phyloP scores from a whole-genome alignment of 23 red algal species.

The Porphyridium purpureum region DNA sequence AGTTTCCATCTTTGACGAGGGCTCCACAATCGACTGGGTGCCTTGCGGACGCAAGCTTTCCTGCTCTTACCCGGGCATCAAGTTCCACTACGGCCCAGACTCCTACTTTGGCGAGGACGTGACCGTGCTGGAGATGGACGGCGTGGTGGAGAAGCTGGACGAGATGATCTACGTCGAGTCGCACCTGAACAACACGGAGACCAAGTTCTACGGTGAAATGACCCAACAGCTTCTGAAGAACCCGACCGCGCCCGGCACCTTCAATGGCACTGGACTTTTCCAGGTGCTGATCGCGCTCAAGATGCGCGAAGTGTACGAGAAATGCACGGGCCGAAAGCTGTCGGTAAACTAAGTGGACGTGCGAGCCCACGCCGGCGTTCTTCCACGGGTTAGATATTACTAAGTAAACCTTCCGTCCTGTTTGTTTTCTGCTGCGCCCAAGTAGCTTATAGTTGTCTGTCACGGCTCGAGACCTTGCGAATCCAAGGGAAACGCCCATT shows the following conservation, averaged over 20 bases:
- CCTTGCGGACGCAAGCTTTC: slow-evolving; percentile 80
- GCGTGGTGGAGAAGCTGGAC: slow-evolving; percentile 91
- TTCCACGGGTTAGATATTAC: too few relatives aligned
- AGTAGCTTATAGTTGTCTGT: too few relatives aligned
- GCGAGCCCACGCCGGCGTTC: too few relatives aligned
- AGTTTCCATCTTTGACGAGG: slow-evolving; percentile 86
- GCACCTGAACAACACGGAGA: slow-evolving; percentile 69
- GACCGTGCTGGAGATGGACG: slow-evolving; percentile 81
- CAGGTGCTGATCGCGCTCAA: slow-evolving; percentile 89
- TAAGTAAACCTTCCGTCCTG: too few relatives aligned
- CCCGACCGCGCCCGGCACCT: slow-evolving; percentile 73
- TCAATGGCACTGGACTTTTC: slow-evolving; percentile 88
- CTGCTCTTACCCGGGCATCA: slow-evolving; percentile 92
- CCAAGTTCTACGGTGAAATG: slow-evolving; percentile 98
- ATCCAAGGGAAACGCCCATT: too few relatives aligned
- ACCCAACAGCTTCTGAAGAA: slow-evolving; percentile 77
- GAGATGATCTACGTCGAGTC: slow-evolving; percentile 98
- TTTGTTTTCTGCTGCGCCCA: too few relatives aligned
- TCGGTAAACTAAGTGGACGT: too few relatives aligned
- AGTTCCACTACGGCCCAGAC: slow-evolving; percentile 97
- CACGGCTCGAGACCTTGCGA: too few relatives aligned
- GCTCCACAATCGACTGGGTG: slow-evolving; percentile 96
- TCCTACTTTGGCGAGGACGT: slow-evolving; percentile 73
- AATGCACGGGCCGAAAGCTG: slow-evolving; percentile 54
- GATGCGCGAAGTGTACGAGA: slow-evolving; percentile 87